phyloP scores from a whole-genome alignment of 2,329 filamentous ascomycete genomes.

The Pseudogymnoascus destructans region DNA sequence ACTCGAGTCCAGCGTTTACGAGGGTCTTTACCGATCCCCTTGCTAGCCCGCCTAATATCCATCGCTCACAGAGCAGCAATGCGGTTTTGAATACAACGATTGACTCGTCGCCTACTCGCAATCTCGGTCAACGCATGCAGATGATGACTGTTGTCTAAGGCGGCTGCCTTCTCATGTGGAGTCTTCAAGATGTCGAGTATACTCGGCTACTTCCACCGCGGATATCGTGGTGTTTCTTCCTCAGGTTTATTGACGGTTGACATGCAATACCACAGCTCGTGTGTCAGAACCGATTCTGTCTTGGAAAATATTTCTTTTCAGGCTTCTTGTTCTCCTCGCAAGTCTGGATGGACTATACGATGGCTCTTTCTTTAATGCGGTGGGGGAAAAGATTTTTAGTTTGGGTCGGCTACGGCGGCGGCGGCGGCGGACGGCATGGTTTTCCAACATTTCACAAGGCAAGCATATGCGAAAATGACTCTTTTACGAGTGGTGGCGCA shows the following conservation, averaged over 20 bases:
- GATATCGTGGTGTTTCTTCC: neutral
- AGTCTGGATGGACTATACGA: conserved; percentile 6
- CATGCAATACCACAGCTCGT: neutral
- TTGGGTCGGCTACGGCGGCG: neutral
- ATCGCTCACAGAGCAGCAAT: conserved; percentile 41
- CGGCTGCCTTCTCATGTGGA: neutral
- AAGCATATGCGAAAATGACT: conserved; percentile 4
- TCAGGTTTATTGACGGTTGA: neutral
- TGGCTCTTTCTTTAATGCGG: neutral
- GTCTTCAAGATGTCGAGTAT: neutral
- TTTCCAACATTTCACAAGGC: conserved; percentile 1
- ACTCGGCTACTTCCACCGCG: neutral
- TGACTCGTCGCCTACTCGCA: conserved; percentile 39
- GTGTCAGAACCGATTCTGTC: neutral
- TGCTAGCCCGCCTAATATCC: conserved; percentile 38
- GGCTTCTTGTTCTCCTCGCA: conserved; percentile 1
- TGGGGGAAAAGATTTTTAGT: neutral
- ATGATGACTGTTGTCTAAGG: conserved; percentile 48
- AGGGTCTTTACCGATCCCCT: conserved; percentile 51
- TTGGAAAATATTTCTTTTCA: conserved; percentile 6
- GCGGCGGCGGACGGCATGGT: neutral
- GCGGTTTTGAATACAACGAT: conserved; percentile 39
- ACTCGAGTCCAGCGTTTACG: conserved; percentile 55
- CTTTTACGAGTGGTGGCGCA: conserved; percentile 17
- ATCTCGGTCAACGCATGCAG: conserved; percentile 42